Base-by-base conservation (phyloP, 2,329 filamentous ascomycete genomes). In the Claviceps fusiformis region DNA sequence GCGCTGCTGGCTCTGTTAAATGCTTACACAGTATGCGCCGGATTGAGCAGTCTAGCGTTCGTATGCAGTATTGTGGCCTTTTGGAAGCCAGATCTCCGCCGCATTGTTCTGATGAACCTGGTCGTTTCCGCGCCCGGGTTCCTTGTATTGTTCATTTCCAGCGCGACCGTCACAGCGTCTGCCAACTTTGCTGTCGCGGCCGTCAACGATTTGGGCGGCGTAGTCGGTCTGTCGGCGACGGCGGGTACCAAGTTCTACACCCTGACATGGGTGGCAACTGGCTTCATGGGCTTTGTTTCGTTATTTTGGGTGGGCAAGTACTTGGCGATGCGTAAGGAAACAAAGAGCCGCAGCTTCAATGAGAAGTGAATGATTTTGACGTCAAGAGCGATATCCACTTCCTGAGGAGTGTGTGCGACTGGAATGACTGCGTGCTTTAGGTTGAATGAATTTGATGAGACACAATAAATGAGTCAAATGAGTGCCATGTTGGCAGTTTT, bases 1-100 rank as follows among this genome's bases (percentile, higher is more conserved):
- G 67, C 72, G n/a, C 69, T 80, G 5, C 64, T 75, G n/a, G 71
- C 68, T 31, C 65, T 77, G 50, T 75, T 76, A 62, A 65, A 77
- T 52, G 64, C 81, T 55, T 79, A 75, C 63, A 70, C 75, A 45
- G 58, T 80, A 1, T 71, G 67, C 54, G 65, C 70, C 50, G 69
- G 64, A 19, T 68, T 74, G 59, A 66, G 72, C 2, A 75, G 72
- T 11, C 63, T 77, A 2, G 68, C 70, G 37, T 71, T 78, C 62
- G 62, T 79, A 2, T 61, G 64, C 15, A 70, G 66, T 51, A 53
- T 71, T 52, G 67, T 60, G 9, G 68, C 70, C 45, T 57, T 75
- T 55, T 62, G 71, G 61, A 60, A 67, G 31, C 63, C 65, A 1
- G 61, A 59, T 8, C 60, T 60, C 11, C 59, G 59, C 11, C 55